Conservation (phyloP, 1,139 yeast genomes). For the Pneumocystis jirovecii region DNA sequence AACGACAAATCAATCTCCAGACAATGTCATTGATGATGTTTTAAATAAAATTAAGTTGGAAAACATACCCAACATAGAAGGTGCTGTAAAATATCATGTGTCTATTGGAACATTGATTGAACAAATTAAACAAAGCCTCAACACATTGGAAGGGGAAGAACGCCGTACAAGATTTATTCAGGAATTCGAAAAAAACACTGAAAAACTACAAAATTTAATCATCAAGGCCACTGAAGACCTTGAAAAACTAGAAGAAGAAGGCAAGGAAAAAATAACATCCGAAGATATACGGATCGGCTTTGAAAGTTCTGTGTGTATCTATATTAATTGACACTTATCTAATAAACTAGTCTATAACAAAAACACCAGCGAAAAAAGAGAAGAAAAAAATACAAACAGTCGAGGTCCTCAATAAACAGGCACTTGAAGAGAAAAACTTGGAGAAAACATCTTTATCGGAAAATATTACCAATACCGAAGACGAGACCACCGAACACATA, state of each 20-base stretch:
- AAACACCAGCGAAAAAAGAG: constrained; percentile 1
- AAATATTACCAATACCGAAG: constrained; percentile 9
- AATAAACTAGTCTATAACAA: constrained; percentile 6
- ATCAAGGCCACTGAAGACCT: constrained; percentile 52
- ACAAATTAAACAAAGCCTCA: constrained; percentile 48
- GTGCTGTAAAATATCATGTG: constrained; percentile 71
- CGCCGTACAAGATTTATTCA: constrained; percentile 16
- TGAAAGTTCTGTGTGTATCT: constrained; percentile 3
- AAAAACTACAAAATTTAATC: constrained; percentile 26
- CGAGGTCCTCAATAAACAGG: constrained; percentile 27
- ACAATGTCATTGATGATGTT: constrained; percentile 10
- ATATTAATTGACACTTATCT: background rate
- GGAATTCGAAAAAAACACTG: constrained; percentile 23
- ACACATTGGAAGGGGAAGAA: constrained; percentile 22
- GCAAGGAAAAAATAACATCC: constrained; percentile 60
- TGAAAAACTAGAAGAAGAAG: constrained; percentile 53
- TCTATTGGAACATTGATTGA: constrained; percentile 81
- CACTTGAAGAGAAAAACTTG: constrained; percentile 11
- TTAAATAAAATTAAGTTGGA: constrained; percentile 25
- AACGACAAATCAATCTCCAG: constrained; percentile 1
- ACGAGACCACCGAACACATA: constrained; percentile 30
- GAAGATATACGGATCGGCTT: constrained; percentile 93
- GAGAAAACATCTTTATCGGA: constrained; percentile 10
- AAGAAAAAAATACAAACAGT: constrained; percentile 17
- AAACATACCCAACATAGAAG: constrained; percentile 34